These are phyloP conservation scores for Aspergillus intermedius DNA, from an alignment of 2,329 filamentous ascomycete species.

Conservation along the genomic window DNA sequence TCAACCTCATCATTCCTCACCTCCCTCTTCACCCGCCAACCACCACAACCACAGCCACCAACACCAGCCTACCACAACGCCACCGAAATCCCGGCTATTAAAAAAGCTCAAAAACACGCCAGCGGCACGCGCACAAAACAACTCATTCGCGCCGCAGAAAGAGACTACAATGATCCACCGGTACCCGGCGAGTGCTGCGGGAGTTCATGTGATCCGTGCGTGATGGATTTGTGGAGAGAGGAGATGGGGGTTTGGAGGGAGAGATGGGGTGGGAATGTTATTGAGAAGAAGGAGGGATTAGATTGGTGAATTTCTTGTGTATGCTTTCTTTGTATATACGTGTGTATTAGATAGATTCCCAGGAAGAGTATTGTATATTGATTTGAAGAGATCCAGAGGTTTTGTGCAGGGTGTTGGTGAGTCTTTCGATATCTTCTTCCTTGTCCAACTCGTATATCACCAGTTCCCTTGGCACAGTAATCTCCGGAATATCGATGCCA, in stretches of 20 bases:
- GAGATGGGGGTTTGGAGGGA: constrained; percentile 29
- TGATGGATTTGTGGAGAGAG: constrained; percentile 30
- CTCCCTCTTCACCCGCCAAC: not conserved
- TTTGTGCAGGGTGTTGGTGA: not conserved
- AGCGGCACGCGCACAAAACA: constrained; percentile 27
- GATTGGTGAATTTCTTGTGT: not conserved
- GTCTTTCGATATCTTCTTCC: not conserved
- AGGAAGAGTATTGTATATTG: not conserved
- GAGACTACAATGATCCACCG: constrained; percentile 25
- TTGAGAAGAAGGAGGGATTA: constrained; percentile 3
- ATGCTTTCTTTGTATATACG: not conserved
- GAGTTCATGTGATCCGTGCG: constrained; percentile 32
- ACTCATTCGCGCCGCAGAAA: constrained; percentile 24
- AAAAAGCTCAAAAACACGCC: constrained; percentile 22
- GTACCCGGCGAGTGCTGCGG: constrained; percentile 30
- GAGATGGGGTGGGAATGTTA: constrained; percentile 22
- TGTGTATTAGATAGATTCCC: not conserved
- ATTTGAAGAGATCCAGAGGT: not conserved
- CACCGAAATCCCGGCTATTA: constrained; percentile 20
- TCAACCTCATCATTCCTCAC: not conserved
- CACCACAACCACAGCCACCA: constrained; percentile 2
- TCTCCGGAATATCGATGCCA: not conserved
- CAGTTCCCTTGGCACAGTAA: not conserved
- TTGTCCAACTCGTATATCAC: not conserved
- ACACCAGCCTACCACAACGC: constrained; percentile 18